Conservation (phyloP, 768 basidiomycete genomes). For the Cystoderma amianthinum region DNA sequence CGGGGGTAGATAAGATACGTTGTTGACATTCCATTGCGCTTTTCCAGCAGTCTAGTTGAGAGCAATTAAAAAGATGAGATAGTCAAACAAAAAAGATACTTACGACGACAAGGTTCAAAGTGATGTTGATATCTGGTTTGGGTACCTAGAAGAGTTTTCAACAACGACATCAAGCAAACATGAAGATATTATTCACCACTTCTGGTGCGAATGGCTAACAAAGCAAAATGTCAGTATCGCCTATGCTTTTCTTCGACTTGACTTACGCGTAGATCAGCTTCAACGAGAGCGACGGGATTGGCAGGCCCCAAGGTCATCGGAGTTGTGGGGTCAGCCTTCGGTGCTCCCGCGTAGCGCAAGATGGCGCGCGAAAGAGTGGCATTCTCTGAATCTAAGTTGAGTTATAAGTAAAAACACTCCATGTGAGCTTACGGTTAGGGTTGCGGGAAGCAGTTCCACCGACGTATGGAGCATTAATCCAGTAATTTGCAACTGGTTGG, state of each 20-base stretch:
- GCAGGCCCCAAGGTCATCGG: constrained; percentile 10
- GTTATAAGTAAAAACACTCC: background rate
- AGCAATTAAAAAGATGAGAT: background rate
- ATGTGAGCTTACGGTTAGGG: constrained; percentile 18
- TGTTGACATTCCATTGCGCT: constrained; percentile 24
- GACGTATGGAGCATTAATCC: constrained; percentile 29
- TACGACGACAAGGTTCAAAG: constrained; percentile 7
- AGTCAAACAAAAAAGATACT: constrained; percentile 1
- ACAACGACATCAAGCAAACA: too few relatives aligned
- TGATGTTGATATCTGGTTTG: constrained; percentile 13
- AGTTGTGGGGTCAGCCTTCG: constrained; percentile 15
- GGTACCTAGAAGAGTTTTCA: too few relatives aligned
- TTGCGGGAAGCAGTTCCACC: constrained; percentile 23
- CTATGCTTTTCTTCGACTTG: too few relatives aligned
- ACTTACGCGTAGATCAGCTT: constrained; percentile 2
- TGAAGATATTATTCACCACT: too few relatives aligned
- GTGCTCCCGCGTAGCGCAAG: constrained; percentile 26
- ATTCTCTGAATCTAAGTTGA: constrained; percentile 2
- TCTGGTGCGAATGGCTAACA: too few relatives aligned
- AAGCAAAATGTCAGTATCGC: too few relatives aligned
- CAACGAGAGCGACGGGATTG: constrained; percentile 1
- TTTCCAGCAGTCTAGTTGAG: constrained; percentile 8
- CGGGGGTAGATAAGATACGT: constrained; percentile 19
- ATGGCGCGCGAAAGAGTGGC: constrained; percentile 12
- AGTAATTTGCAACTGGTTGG: constrained; percentile 40